Evolutionary conservation across 495 filamentous ascomycete species (phyloP).

Genomic region (Penicillium angulare): DNA sequence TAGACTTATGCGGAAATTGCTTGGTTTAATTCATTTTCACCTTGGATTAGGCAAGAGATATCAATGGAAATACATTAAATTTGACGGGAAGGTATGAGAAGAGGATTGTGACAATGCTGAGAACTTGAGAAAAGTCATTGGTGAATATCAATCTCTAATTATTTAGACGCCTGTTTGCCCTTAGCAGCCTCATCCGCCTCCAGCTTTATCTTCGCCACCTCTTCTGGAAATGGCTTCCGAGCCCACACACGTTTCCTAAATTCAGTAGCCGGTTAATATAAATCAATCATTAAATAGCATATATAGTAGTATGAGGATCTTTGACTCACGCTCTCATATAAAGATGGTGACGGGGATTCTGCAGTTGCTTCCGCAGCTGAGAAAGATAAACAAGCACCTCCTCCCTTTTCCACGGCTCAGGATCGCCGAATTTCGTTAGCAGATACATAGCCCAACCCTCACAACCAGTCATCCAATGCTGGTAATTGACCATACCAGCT

Average conservation of each 20-base stretch:
- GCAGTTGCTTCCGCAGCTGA: conserved; percentile 16
- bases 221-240: background rate
- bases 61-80: no score
- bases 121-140: no score
- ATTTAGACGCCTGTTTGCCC: background rate
- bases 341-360: conserved; percentile 16
- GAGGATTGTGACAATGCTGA: no score
- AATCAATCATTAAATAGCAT: background rate
- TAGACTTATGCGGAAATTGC: no score
- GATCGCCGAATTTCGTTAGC: conserved; percentile 22
- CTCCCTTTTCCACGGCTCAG: conserved; percentile 22
- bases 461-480: conserved; percentile 49
- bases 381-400: conserved; percentile 23
- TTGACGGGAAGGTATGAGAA: no score
- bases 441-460: conserved; percentile 27
- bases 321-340: conserved; percentile 15
- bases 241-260: background rate
- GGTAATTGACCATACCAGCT: conserved; percentile 59
- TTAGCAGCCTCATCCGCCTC: background rate
- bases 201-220: background rate
- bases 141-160: no score
- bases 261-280: background rate
- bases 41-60: no score
- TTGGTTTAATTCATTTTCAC: no score
- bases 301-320: no score